Evolutionary conservation across 805 yeast species (phyloP), one percentile per base, ranked within the genome.

Genomic region (Candida patagonica): DNA sequence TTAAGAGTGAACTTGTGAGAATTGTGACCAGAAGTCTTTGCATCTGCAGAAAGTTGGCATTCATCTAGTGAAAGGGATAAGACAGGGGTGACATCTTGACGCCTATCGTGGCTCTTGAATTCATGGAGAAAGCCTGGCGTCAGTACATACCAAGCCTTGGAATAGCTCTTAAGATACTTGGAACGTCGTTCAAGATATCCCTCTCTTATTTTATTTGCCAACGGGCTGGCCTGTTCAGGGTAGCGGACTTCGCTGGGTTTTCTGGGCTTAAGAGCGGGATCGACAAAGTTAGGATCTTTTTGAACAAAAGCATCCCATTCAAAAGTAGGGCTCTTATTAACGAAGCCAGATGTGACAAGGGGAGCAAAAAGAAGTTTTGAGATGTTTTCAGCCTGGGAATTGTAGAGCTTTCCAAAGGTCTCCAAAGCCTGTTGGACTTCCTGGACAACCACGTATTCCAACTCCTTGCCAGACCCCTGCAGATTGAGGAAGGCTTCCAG

Each of bases 61-160:
- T 81, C 83, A 52, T 76, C 85, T 37, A 87, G 64, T 6, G 85
- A 68, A 40, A 88, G 62, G 0, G 95, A 86, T 83, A 83, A 80
- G 19, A 83, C 78, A 2, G 96, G 96, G 12, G 69, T 55, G 38
- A 83, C 73, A 57, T 87, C 96, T 54, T 74, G 81, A 53, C 78
- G 81, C 41, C 95, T 71, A 59, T 88, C 95, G 3, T 76, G 61
- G 1, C 86, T 61, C 64, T 87, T 88, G 63, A 89, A 84, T 63
- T 89, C 98, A 58, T 92, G 97, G 41, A 89, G 65, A 53, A 76
- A 87, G 42, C 78, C 78, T 24, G 96, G 82, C 2, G 98, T 87
- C 49, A 89, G 67, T 15, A 89, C 95, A 56, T 86, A 92, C 77
- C 82, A 92, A 3, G 92, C 95, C 46, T 78, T 73, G 3, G 94